Evolutionary conservation across 768 basidiomycete species (phyloP).

Genomic region (Hemileccinum impolitum): DNA sequence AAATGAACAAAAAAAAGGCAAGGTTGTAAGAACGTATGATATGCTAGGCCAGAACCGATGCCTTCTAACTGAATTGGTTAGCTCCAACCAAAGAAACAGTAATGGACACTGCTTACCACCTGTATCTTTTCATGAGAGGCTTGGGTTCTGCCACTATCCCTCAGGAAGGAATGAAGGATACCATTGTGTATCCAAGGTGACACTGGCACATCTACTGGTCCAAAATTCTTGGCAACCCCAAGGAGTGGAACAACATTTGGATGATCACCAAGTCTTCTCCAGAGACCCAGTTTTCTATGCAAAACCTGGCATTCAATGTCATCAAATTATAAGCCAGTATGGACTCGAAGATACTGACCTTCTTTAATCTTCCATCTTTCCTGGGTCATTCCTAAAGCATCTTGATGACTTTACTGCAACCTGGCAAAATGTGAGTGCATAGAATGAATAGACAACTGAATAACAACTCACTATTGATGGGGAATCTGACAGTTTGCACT

Average conservation of each 20-base stretch:
- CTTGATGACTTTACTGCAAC: not conserved
- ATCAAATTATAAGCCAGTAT: not conserved
- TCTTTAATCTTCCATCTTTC: not conserved
- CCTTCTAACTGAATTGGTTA: no score
- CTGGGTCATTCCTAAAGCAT: not conserved
- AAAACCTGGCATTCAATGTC: not conserved
- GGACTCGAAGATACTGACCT: not conserved
- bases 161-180: not conserved
- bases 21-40: no score
- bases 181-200: conserved; percentile 2
- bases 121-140: not conserved
- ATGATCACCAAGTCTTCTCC: conserved; percentile 1
- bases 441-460: not conserved
- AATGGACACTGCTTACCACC: not conserved
- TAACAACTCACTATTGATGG: not conserved
- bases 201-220: not conserved
- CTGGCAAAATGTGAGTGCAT: no score
- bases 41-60: no score
- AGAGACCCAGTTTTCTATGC: not conserved
- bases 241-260: conserved; percentile 3
- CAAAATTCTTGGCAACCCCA: not conserved
- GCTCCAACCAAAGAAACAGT: no score
- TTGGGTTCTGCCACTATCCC: not conserved
- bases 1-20: no score
- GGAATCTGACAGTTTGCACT: not conserved